phyloP scores from a whole-genome alignment of 1,284 basidiomycete genomes.

The Rhodotorula sp. region DNA sequence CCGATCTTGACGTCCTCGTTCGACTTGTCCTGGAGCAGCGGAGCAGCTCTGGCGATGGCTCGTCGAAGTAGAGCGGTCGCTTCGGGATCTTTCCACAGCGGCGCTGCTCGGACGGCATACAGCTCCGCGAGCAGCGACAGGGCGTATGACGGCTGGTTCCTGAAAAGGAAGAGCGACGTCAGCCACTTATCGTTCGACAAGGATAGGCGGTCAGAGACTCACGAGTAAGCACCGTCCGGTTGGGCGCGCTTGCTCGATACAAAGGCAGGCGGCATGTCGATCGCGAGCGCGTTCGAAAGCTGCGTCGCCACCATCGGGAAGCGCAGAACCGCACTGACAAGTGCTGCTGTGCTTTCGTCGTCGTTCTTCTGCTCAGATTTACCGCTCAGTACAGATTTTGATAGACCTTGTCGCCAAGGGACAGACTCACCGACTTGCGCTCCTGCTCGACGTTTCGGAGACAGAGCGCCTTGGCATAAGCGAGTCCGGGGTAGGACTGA shows the following conservation, averaged over 20 bases:
- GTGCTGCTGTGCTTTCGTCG: conserved; percentile 62
- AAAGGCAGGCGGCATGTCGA: conserved; percentile 61
- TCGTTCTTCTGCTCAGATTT: conserved; percentile 52
- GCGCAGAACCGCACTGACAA: conserved; percentile 67
- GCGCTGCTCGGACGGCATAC: conserved; percentile 71
- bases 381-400: too few species aligned
- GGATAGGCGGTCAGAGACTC: conserved; percentile 43
- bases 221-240: conserved; percentile 21
- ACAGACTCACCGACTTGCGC: conserved; percentile 55
- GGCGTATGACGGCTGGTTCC: conserved; percentile 37
- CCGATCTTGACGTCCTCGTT: conserved; percentile 39
- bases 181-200: conserved; percentile 31
- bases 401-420: background rate
- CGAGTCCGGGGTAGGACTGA: conserved; percentile 72
- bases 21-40: conserved; percentile 22
- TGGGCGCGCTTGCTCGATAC: conserved; percentile 55
- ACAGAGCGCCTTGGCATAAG: conserved; percentile 71
- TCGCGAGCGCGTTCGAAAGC: conserved; percentile 78
- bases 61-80: conserved; percentile 65
- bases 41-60: conserved; percentile 14
- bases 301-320: conserved; percentile 79
- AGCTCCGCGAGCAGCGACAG: conserved; percentile 72
- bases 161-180: conserved; percentile 15
- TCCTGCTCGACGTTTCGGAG: conserved; percentile 59
- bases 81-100: conserved; percentile 74